Evolutionary conservation across 169 alveolate genomes (phyloP), one percentile per base, ranked within the genome.

Genomic region (Cryptosporidium canis): DNA sequence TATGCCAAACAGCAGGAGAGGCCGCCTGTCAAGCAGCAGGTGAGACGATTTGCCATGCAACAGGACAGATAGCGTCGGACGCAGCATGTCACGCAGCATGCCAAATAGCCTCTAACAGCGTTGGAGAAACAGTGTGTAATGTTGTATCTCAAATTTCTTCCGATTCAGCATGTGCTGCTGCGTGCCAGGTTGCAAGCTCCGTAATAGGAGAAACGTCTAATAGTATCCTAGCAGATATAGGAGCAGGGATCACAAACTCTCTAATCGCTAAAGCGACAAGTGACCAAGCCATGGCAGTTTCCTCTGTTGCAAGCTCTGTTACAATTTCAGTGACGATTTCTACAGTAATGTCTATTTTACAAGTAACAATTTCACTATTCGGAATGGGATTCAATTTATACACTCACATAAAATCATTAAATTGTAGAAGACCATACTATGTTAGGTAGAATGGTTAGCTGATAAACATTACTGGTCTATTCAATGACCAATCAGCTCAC

Each of bases 31-130:
- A 70, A 4, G 58, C 51, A 35, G 39, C 35, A 24, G 47, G 66
- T 5, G 51, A 58, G 29, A 77, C 87, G 14, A 56, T 77, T 9
- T 77, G 66, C 18, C 51, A 41, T 21, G 41, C 45, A 24, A 43
- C 72, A 33, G 72, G 87, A 27, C 31, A 77, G 11, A 29, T 45
- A 9, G 72, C 44, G 11, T 56, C 77, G 9, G 72, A 77, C 0
- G 72, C 87, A 39, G 53, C 44, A 27, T 58, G 87, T 29, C 87
- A 77, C 41, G 45, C 72, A 58, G 87, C 87, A 12, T 70, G 84
- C 43, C 84, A 70, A 33, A 8, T 70, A 33, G 87, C 65, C n/a
- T 39, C 87, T 7, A 77, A 58, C 37, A 55, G 65, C 1, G 72
- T 43, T 24, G 31, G 56, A n/a, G 87, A 77, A 31, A n/a, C 87